These are phyloP conservation scores for Ottelia alismoides DNA, from an alignment of 106 monocot species.

Conservation along the genomic window DNA sequence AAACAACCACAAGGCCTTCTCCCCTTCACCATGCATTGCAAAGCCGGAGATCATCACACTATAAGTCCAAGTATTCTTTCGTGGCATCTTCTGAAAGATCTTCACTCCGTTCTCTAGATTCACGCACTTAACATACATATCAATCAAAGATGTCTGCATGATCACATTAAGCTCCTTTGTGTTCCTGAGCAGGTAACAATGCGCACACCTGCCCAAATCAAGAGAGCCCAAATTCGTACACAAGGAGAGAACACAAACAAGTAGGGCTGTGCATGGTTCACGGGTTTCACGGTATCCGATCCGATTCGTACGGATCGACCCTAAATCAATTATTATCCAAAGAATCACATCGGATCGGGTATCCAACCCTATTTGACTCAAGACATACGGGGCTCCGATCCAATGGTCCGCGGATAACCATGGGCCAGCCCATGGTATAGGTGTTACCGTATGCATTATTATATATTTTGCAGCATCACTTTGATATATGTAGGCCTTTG, in stretches of 20 bases:
- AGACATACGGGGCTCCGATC: too few relatives aligned
- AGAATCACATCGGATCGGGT: too few relatives aligned
- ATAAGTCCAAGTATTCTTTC: constrained; percentile 52
- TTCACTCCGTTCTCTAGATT: constrained; percentile 25
- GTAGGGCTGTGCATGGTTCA: too few relatives aligned
- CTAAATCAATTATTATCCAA: too few relatives aligned
- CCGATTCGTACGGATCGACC: too few relatives aligned
- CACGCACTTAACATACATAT: constrained; percentile 70
- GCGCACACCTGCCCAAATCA: constrained; percentile 40
- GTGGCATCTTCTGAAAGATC: constrained; percentile 34
- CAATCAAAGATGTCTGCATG: constrained; percentile 47
- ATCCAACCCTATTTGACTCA: too few relatives aligned
- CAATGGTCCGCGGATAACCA: too few relatives aligned
- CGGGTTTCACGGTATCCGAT: too few relatives aligned
- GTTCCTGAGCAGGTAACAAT: constrained; percentile 37
- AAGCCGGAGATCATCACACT: constrained; percentile 61
- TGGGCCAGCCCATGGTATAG: too few relatives aligned
- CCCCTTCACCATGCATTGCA: constrained; percentile 47
- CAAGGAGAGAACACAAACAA: constrained; percentile 32
- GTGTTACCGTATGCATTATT: too few relatives aligned
- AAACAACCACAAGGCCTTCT: constrained; percentile 36
- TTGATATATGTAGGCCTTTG: too few relatives aligned
- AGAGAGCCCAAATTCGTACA: constrained; percentile 43
- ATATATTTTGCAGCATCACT: too few relatives aligned
- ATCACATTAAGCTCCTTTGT: constrained; percentile 17